Evolutionary conservation across 768 basidiomycete species (phyloP).

Genomic region (Ramaria sp.): DNA sequence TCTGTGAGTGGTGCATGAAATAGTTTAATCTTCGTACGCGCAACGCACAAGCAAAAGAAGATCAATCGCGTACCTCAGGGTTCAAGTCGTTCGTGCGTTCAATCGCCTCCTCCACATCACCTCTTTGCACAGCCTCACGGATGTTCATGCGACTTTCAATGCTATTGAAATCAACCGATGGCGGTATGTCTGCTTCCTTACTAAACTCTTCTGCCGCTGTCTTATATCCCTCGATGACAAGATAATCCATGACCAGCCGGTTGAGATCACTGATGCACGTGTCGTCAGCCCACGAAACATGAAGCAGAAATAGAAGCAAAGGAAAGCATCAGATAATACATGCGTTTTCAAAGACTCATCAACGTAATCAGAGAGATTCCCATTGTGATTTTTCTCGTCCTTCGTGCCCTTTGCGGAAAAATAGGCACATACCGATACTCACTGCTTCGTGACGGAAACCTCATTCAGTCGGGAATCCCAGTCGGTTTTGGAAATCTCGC

Average conservation of each 20-base stretch:
- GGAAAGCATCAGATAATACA: conserved; percentile 72
- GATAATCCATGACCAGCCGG: conserved; percentile 91
- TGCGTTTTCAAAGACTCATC: conserved; percentile 67
- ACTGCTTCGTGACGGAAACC: conserved; percentile 82
- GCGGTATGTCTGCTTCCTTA: conserved; percentile 67
- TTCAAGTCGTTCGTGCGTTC: conserved; percentile 92
- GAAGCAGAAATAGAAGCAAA: conserved; percentile 16
- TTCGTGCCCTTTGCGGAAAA: conserved; percentile 12
- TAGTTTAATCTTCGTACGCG: conserved; percentile 65
- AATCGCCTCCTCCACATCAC: conserved; percentile 92
- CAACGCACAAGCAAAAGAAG: conserved; percentile 5
- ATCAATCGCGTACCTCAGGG: conserved; percentile 68
- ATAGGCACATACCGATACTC: conserved; percentile 32
- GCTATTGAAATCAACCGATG: conserved; percentile 79
- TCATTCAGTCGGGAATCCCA: conserved; percentile 80
- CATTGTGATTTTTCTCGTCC: conserved; percentile 70
- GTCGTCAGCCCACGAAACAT: conserved; percentile 14
- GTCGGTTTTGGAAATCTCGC: conserved; percentile 61
- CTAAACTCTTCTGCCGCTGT: conserved; percentile 93
- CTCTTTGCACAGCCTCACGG: conserved; percentile 85
- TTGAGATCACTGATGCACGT: conserved; percentile 69
- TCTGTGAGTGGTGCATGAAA: conserved; percentile 99
- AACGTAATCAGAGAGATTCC: conserved; percentile 97
- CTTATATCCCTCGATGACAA: conserved; percentile 96
- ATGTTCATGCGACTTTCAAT: conserved; percentile 94